Conservation (phyloP, 2,329 filamentous ascomycete genomes). For the Epichloe baconii region DNA sequence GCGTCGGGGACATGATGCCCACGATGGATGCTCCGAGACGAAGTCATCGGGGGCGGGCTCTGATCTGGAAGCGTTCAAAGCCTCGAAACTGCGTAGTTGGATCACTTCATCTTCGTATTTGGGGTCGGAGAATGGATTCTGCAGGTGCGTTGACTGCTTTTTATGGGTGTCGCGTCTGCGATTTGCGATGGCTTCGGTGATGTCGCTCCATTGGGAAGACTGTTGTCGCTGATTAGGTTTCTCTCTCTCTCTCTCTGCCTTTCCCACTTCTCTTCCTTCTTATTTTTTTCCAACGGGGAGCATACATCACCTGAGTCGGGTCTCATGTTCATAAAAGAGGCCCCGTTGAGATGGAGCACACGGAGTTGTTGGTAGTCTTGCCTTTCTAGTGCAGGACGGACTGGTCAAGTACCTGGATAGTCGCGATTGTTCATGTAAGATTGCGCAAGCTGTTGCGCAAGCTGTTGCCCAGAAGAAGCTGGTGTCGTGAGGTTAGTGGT, state of each 20-base stretch:
- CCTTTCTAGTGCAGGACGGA: background rate
- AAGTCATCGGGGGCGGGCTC: background rate
- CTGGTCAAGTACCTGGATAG: background rate
- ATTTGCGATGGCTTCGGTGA: background rate
- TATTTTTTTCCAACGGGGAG: background rate
- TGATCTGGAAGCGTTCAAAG: background rate
- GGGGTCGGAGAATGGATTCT: conserved; percentile 6
- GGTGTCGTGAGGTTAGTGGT: background rate
- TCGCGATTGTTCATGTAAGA: background rate
- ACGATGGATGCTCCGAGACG: conserved; percentile 4
- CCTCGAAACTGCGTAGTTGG: conserved; percentile 1
- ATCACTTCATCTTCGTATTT: conserved; percentile 3
- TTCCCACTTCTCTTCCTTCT: background rate
- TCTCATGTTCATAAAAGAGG: background rate
- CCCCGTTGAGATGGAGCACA: too few species aligned
- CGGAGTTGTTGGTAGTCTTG: too few species aligned
- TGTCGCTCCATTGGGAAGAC: conserved; percentile 4
- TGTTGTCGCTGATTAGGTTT: background rate
- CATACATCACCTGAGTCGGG: conserved; percentile 1
- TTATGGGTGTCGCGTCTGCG: background rate
- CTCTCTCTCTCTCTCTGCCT: background rate
- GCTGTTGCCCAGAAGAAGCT: background rate
- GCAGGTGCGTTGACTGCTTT: background rate
- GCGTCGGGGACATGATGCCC: background rate
- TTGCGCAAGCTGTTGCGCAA: background rate